Evolutionary conservation across 345 rosid genomes (phyloP).

Genomic region (Citrus maxima): DNA sequence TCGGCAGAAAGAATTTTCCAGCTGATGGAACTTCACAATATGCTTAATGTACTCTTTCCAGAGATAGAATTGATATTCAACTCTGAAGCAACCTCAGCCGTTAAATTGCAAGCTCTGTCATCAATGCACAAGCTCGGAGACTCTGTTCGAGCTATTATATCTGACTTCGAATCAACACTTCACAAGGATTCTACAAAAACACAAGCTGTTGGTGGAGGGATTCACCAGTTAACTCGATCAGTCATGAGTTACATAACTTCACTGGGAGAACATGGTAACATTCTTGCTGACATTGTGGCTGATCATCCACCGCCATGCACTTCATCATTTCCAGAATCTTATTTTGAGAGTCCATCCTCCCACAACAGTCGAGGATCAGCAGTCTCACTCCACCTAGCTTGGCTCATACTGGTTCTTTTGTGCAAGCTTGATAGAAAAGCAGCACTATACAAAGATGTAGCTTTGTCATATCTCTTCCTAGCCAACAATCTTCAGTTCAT

Average conservation of each 20-base stretch:
- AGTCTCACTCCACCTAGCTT: constrained; percentile 44
- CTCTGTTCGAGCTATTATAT: constrained; percentile 35
- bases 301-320: constrained; percentile 42
- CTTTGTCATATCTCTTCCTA: constrained; percentile 74
- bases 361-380: constrained; percentile 32
- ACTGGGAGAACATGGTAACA: constrained; percentile 47
- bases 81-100: constrained; percentile 47
- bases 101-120: constrained; percentile 47
- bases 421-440: constrained; percentile 84
- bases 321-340: constrained; percentile 46
- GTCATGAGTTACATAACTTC: constrained; percentile 66
- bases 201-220: constrained; percentile 54
- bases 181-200: constrained; percentile 50
- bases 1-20: constrained; percentile 53
- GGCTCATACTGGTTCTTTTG: constrained; percentile 68
- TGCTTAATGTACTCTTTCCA: constrained; percentile 55
- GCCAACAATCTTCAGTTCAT: constrained; percentile 80
- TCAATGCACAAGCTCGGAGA: constrained; percentile 57
- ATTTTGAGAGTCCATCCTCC: constrained; percentile 35
- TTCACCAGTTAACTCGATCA: constrained; percentile 65
- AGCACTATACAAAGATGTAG: constrained; percentile 57
- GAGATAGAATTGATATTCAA: constrained; percentile 68
- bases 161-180: constrained; percentile 50
- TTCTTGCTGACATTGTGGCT: constrained; percentile 53
- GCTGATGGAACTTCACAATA: constrained; percentile 59